Evolutionary conservation across 345 rosid species (phyloP), one percentile per base, ranked within the genome.

Genomic region (Tarenaya hassleriana): DNA sequence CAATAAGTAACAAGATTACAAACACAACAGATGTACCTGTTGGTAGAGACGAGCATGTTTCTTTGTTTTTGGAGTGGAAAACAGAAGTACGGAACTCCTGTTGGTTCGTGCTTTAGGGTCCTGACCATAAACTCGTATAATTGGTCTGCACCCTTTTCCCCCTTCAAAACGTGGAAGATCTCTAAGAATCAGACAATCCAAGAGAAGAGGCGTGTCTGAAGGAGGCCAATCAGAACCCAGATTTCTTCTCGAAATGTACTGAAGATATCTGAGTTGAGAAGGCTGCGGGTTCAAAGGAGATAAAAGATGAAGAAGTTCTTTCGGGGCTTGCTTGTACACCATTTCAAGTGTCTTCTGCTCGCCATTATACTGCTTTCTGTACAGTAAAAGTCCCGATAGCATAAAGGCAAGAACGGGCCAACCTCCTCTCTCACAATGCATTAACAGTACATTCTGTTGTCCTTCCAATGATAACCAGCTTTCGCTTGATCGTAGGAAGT

Each of bases 301-400:
- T 54, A 74, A 60, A 49, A 84, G 68, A 50, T 68, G 94, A 34
- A 84, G 84, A 62, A 83, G 78, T 46, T 84, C 88, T 50, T 52
- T 66, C 7, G 97, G 84, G 59, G 95, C 97, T 67, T 88, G 88
- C 67, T 77, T 84, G 69, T 80, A 73, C 55, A 80, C 81, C 95
- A 82, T 78, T 51, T 88, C 97, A 33, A 88, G 83, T 47, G 91
- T 88, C 88, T 80, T 88, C 62, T 64, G 82, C 74, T 83, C 88
- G 17, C 89, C 90, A 41, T 8, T 74, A 53, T 76, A 79, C 66
- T 79, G 84, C 50, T 76, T 80, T 27, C 80, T 67, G 54, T 79
- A 82, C 27, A 85, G 67, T 53, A 82, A 62, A 52, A 85, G 84
- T 56, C 95, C 81, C 2, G 90, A 82, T 46, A 85, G 89, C 84